Evolutionary conservation across 106 monocot species (phyloP).

Genomic region (Allium sativum): DNA sequence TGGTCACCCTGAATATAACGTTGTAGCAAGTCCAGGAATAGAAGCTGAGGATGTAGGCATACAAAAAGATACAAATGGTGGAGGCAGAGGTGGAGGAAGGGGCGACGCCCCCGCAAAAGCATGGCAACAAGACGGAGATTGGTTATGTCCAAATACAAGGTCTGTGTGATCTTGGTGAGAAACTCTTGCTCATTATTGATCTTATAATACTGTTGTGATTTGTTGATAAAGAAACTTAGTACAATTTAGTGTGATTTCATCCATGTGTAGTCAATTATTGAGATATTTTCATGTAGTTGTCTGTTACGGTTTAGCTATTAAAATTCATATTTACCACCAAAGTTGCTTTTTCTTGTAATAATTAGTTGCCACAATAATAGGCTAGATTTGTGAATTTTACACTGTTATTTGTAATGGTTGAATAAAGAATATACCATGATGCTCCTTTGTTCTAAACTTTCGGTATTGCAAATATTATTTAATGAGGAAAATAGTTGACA

Average conservation of each 20-base stretch:
- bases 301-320: too few species aligned
- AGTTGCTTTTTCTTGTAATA: too few species aligned
- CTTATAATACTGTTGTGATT: not conserved
- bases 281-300: too few species aligned
- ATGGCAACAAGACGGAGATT: constrained; percentile 99
- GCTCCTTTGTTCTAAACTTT: not conserved
- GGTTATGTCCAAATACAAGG: constrained; percentile 99
- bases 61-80: constrained; percentile 23
- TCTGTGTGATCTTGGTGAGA: constrained; percentile 99
- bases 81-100: constrained; percentile 64
- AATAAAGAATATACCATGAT: not conserved
- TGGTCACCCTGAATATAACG: constrained; percentile 11
- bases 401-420: constrained; percentile 2
- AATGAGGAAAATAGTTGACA: too few species aligned
- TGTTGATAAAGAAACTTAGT: too few species aligned
- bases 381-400: not conserved
- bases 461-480: too few species aligned
- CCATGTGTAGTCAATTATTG: too few species aligned
- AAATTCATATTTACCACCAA: too few species aligned
- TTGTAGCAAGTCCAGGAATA: constrained; percentile 10
- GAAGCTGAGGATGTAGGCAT: constrained; percentile 15
- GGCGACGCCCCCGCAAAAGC: constrained; percentile 67
- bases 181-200: constrained; percentile 33
- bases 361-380: too few species aligned
- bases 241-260: too few species aligned